Evolutionary conservation across 331 rosid genomes (phyloP), one percentile per base, ranked within the genome.

Genomic region (Malus hybrid): DNA sequence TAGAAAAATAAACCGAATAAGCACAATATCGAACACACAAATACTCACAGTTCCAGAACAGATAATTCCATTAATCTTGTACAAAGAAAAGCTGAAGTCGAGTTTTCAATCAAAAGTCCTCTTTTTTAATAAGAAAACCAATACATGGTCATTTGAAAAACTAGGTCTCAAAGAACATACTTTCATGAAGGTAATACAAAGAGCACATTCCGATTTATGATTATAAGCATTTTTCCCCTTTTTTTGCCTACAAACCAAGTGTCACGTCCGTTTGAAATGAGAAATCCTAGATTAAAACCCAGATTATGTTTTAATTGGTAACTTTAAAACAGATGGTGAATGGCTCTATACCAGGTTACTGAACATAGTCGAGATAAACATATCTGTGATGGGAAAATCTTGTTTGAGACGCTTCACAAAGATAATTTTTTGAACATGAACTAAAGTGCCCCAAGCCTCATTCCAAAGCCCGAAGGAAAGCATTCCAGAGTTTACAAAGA

Each of bases 391-490:
- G 32, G 19, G 74, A 10, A 39, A 54, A 18, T 3, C 6, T 29
- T n/a, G 31, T 71, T 71, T 0, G 15, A 34, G 14, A 27, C 4
- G 20, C 57, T n/a, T 16, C 27, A 27, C 12, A 66, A 36, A 50
- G 31, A 55, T 48, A 29, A 65, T 10, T 9, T 54, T 24, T 8
- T 54, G 10, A 33, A 62, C 24, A 5, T 28, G 20, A 28, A 59
- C 5, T 62, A 19, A n/a, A 31, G 31, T 5, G 33, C 5, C 29
- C 64, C 32, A 50, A 16, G 20, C 72, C 57, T 50, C 71, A 16
- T 50, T 68, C n/a, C 70, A 15, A 63, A 16, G 32, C 73, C 66
- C n/a, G 7, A 76, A 73, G 42, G 76, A 64, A 69, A 65, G 31
- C 36, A 48, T 4, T 48, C 16, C 42, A 3, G 11, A 60, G 19